Evolutionary conservation across 2,329 filamentous ascomycete genomes (phyloP).

Genomic region (Huntiella decipiens): DNA sequence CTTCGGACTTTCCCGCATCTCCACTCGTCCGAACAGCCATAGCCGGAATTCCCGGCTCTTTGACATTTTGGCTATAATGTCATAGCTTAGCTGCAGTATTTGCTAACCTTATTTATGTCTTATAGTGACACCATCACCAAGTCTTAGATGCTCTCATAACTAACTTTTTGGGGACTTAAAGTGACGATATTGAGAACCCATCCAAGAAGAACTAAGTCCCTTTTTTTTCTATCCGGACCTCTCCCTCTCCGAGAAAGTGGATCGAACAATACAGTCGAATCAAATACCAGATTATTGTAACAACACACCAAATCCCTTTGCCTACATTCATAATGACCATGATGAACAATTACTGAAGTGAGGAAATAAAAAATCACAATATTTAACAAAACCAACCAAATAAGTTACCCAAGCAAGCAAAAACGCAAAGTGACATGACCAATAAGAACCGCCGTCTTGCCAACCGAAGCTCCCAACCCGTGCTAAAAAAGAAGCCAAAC

Average conservation of each 20-base stretch:
- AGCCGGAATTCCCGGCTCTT: not conserved
- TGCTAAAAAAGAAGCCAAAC: not conserved
- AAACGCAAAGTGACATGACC: not conserved
- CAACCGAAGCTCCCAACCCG: not conserved
- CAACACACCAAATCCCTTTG: no score
- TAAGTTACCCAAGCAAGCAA: not conserved
- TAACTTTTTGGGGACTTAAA: no score
- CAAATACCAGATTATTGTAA: no score
- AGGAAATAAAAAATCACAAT: slow-evolving; percentile 26
- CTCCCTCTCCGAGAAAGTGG: no score
- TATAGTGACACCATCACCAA: slow-evolving; percentile 58
- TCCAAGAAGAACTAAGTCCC: no score
- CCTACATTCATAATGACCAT: no score
- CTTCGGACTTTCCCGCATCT: not conserved
- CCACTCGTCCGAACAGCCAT: not conserved
- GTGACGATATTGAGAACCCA: no score
- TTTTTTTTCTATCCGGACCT: no score
- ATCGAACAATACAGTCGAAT: no score
- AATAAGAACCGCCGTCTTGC: no score
- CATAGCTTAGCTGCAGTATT: not conserved
- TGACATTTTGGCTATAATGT: not conserved
- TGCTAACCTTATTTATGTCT: slow-evolving; percentile 1
- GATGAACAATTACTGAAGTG: no score
- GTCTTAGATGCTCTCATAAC: no score
- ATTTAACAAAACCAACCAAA: not conserved